Base-by-base conservation (phyloP, 2,329 filamentous ascomycete species). In the Neopestalotiopsis sp. region DNA sequence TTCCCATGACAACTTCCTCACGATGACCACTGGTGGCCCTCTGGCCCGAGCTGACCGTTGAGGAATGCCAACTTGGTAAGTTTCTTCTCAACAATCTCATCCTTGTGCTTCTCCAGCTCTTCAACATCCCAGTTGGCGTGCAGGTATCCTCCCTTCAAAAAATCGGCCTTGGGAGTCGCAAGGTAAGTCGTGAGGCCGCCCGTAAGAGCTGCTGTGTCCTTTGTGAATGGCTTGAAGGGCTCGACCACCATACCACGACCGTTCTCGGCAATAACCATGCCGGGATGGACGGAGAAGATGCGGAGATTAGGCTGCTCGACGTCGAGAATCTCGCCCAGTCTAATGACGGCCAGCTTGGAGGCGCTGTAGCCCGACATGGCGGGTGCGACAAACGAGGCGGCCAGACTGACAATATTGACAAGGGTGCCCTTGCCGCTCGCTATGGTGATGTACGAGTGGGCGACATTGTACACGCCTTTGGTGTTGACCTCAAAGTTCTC, bases 401-500 rank as follows among this genome's bases (percentile, higher is more conserved):
- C 74, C 14, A 75, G 66, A 30, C 59, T 73, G 45, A 74, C 72
- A 6, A 75, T 65, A 58, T 74, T 76, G 65, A 76, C 72, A 32
- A 76, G 69, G 3, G 73, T 76, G n/a, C 75, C 74, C 17, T 71
- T 70, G 20, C 74, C 72, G 4, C 65, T 67, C 13, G 28, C n/a
- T 12, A 14, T 4, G 5, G 17, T 61, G 30, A 61, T 61, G 59
- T 61, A 61, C 1, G 59, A 61, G 59, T 61, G 59, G 7, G 30
- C 28, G 9, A 61, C 59, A 14, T 61, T 38, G 58, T 85, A 85
- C 0, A 81, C 75, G 0, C 86, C 86, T 62, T 82, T 84, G 38
- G 88, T 73, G 68, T 88, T 89, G 66, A 87, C 82, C 49, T 86
- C 83, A 74, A 81, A 85, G 40, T 81, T 80, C 28, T 72, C 73